Evolutionary conservation across 225 moss, liverwort and hornwort species (phyloP), one percentile per base, ranked within the genome.

Genomic region (Pseudisothecium myosuroides): DNA sequence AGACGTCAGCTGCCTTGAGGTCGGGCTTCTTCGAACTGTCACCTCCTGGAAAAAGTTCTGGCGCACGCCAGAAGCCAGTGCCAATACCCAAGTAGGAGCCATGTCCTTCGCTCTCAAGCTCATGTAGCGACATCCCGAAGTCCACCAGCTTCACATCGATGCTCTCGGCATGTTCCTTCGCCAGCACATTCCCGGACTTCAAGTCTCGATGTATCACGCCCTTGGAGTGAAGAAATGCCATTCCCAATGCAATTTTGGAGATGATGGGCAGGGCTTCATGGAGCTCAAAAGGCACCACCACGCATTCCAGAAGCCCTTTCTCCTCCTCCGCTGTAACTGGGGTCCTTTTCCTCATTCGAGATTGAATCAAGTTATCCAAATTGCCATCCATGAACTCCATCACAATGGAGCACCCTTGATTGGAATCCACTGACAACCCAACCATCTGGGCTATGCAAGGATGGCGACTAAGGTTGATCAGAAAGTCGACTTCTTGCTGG

Each of bases 11-110:
- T 82, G 88, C 88, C 86, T 86, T 85, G 16, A 82, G 81, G 49
- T 86, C 83, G 36, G 37, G 45, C 36, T 41, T 73, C 64, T 34
- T 36, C 22, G 69, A 76, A 5, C 20, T 21, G n/a, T 71, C 61
- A 10, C 59, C 59, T 47, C 6, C 43, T 37, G 80, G 80, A 3
- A 89, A 41, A 21, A 91, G 49, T 74, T 91, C 91, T 12, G 91
- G 91, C 12, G 91, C 89, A 6, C 89, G 83, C 87, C 83, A 91
- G 56, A 83, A 91, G 47, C 77, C 36, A 83, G 91, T 91, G 69
- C 91, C 91, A 17, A 66, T 45, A 36, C 87, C 80, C 26, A 68
- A 59, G 73, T 45, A 85, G 23, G 45, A 60, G 36, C 11, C 43
- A 22, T 16, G 56, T 23, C 78, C 56, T 12, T 79, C 2, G 77